Percentiles rank a stretch among this genome's conserved stretches.
Evolutionary conservation across 2,329 filamentous ascomycete genomes (phyloP).

Genomic region (Huntiella bhutanensis): DNA sequence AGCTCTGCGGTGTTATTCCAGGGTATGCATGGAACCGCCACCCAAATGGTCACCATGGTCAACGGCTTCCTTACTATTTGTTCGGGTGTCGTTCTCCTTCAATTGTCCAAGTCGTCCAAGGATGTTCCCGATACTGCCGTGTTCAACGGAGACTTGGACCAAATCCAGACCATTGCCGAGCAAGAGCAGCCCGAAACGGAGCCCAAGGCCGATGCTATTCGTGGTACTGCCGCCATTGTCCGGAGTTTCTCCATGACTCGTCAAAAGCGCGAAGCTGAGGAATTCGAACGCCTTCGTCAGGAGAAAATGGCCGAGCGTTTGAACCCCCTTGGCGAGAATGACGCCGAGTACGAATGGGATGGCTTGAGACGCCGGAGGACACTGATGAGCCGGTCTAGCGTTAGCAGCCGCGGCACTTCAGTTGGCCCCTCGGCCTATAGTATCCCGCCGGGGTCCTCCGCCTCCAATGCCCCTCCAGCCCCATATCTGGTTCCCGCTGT

Average conservation of each 20-base stretch:
- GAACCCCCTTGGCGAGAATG: slow-evolving; percentile 59
- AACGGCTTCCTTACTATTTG: slow-evolving; percentile 91
- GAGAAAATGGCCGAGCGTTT: slow-evolving; percentile 56
- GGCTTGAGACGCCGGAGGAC: slow-evolving; percentile 60
- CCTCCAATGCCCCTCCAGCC: not conserved
- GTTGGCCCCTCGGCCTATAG: slow-evolving; percentile 5
- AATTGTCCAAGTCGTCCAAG: slow-evolving; percentile 95
- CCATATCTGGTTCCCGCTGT: not conserved
- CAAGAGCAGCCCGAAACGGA: slow-evolving; percentile 93
- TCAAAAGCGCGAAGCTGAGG: slow-evolving; percentile 60
- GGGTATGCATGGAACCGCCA: slow-evolving; percentile 74
- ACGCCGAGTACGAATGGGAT: slow-evolving; percentile 63
- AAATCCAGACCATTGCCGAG: slow-evolving; percentile 86
- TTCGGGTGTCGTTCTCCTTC: slow-evolving; percentile 73
- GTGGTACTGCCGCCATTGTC: slow-evolving; percentile 74
- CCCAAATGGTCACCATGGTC: slow-evolving; percentile 71
- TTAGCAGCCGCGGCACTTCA: slow-evolving; percentile 14
- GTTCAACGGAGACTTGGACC: slow-evolving; percentile 81
- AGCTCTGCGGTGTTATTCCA: slow-evolving; percentile 83
- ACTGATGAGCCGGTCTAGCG: slow-evolving; percentile 6
- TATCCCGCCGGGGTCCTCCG: slow-evolving; percentile 6
- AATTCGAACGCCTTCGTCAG: slow-evolving; percentile 58
- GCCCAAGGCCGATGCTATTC: slow-evolving; percentile 88
- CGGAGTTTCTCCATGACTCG: slow-evolving; percentile 60
- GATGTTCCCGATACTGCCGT: slow-evolving; percentile 88